Conservation (phyloP, 2,329 filamentous ascomycete species). For the Dothidotthia symphoricarpi region DNA sequence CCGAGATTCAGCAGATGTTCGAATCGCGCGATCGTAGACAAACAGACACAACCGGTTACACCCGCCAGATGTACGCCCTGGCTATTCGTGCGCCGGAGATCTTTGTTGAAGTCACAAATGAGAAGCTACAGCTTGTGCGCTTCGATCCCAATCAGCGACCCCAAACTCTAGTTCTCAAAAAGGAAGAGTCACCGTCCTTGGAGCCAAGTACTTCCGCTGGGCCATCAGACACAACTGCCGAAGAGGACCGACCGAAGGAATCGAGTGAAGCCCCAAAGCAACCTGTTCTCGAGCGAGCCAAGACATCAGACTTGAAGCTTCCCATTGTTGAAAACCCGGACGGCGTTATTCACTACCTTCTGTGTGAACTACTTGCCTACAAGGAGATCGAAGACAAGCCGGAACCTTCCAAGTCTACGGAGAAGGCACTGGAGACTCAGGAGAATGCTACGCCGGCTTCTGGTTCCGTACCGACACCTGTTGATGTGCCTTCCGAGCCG, state of each 20-base stretch:
- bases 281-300: conserved; percentile 62
- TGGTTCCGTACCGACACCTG: conserved; percentile 8
- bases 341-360: conserved; percentile 89
- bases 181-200: conserved; percentile 38
- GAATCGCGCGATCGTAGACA: conserved; percentile 52
- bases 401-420: conserved; percentile 43
- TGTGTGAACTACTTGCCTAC: conserved; percentile 89
- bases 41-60: conserved; percentile 68
- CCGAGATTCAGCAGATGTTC: conserved; percentile 79
- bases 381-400: conserved; percentile 89
- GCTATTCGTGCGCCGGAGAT: conserved; percentile 78
- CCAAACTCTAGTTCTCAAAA: conserved; percentile 55
- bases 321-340: conserved; percentile 90
- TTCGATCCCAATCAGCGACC: conserved; percentile 58
- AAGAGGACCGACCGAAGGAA: conserved; percentile 37
- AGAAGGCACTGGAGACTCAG: conserved; percentile 40
- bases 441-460: conserved; percentile 3
- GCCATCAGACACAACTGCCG: conserved; percentile 30
- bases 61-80: conserved; percentile 74
- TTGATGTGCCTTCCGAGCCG: conserved; percentile 10
- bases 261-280: conserved; percentile 32
- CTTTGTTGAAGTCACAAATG: conserved; percentile 84
- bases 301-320: conserved; percentile 69
- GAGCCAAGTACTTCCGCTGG: conserved; percentile 14
- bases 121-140: conserved; percentile 71